Base-by-base conservation (phyloP, 345 rosid genomes). In the Brassica rapa region DNA sequence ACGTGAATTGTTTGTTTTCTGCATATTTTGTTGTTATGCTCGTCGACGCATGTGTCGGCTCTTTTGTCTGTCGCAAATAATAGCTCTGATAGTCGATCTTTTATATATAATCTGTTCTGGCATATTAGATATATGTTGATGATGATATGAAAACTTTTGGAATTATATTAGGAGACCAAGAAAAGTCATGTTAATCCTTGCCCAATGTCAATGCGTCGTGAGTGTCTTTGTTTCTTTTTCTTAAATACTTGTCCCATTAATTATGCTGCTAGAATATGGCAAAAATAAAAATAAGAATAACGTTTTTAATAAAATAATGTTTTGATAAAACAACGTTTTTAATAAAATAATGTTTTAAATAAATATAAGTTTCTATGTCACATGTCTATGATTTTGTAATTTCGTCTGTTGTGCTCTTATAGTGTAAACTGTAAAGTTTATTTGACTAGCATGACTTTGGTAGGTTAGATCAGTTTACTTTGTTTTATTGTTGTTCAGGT, bases 31-130 rank as follows among this genome's bases (percentile, higher is more conserved):
- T 64, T 64, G 5, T 64, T 6, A 65, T 53, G 11, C 39, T 65
- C 12, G 41, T 65, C 12, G 41, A 75, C 14, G 30, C 19, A 75
- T 27, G 21, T 75, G 72, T 66, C n/a, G 60, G 55, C 35, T 66
- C 25, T 64, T 56, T 65, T 33, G 46, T 64, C n/a, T 53, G 11
- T 51, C n/a, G 16, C 19, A 11, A 27, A 57, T 2, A 60, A 57
- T 2, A 60, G 76, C 68, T 27, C 19, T 39, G n/a, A 46, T 46
- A 19, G 60, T 62, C 30, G 30, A 27, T 27, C 16, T 12, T 35
- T 21, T 61, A 61, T 37, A 24, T 8, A 37, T 14, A 14, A 51
- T 51, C 6, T n/a, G 56, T 51, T 51, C 14, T 51, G 56, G 56
- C n/a, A 51, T n/a, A 51, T 51, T 51, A 51, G 4, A 51, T 51